Conservation (phyloP, 2,329 filamentous ascomycete species). For the Paecilomyces formosus region DNA sequence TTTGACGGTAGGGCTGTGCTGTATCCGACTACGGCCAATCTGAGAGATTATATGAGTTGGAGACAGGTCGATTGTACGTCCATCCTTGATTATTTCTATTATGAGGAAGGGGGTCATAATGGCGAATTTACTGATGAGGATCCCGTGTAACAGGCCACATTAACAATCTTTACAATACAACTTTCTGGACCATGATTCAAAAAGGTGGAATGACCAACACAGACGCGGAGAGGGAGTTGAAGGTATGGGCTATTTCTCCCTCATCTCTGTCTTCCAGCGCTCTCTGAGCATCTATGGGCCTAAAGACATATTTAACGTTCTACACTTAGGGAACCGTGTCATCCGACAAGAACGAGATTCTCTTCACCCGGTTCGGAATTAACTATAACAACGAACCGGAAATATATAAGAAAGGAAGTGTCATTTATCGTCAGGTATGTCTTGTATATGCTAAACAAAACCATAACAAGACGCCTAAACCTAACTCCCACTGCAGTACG, state of each 20-base stretch:
- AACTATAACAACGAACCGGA: conserved; percentile 98
- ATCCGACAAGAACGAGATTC: conserved; percentile 89
- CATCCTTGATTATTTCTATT: neutral
- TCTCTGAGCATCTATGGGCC: too few relatives aligned
- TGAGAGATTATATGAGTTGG: conserved; percentile 96
- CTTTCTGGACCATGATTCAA: conserved; percentile 85
- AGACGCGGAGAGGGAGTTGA: conserved; percentile 73
- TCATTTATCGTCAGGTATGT: conserved; percentile 70
- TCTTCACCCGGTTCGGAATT: conserved; percentile 80
- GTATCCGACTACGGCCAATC: conserved; percentile 74
- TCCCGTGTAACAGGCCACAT: conserved; percentile 62
- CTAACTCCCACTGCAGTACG: conserved; percentile 46
- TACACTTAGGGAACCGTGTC: conserved; percentile 64
- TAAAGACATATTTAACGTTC: too few relatives aligned
- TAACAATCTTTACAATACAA: conserved; percentile 97
- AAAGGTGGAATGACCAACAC: conserved; percentile 66
- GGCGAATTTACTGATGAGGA: conserved; percentile 3
- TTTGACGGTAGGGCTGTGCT: conserved; percentile 90
- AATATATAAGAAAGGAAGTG: conserved; percentile 88
- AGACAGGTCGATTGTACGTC: conserved; percentile 84
- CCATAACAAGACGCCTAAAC: neutral
- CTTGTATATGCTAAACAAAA: neutral
- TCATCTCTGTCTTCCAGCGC: neutral
- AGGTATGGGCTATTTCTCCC: conserved; percentile 42
- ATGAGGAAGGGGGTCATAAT: neutral